phyloP scores from a whole-genome alignment of 768 basidiomycete species.

The Pleurotus ostreatus region DNA sequence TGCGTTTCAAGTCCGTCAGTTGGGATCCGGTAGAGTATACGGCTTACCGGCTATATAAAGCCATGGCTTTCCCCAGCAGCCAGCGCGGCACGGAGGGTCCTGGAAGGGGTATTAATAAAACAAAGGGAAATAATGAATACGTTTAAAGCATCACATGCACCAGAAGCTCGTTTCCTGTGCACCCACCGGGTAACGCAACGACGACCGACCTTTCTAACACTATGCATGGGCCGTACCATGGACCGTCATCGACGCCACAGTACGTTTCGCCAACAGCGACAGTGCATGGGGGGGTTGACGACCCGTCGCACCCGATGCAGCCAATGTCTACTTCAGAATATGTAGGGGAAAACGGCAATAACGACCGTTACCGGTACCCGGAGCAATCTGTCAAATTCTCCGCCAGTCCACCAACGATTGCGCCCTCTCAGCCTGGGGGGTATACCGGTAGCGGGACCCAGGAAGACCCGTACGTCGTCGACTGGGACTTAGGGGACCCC shows the following conservation, averaged over 20 bases:
- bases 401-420: slow-evolving; percentile 6
- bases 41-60: too few relatives aligned
- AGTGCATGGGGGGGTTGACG: slow-evolving; percentile 2
- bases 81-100: too few relatives aligned
- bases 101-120: too few relatives aligned
- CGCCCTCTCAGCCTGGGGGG: slow-evolving; percentile 11
- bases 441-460: slow-evolving; percentile 44
- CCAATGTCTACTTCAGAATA: slow-evolving; percentile 4
- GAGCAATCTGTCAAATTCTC: slow-evolving; percentile 9
- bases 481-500: slow-evolving; percentile 47
- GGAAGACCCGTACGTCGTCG: slow-evolving; percentile 49
- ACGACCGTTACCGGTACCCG: slow-evolving; percentile 5
- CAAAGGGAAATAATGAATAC: too few relatives aligned
- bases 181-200: not conserved
- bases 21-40: too few relatives aligned
- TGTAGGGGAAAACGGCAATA: slow-evolving; percentile 2
- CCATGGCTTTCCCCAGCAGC: too few relatives aligned
- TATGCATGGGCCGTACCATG: not conserved
- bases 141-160: too few relatives aligned
- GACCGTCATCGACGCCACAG: not conserved
- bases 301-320: slow-evolving; percentile 4
- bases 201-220: not conserved
- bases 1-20: too few relatives aligned
- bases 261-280: slow-evolving; percentile 1
- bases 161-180: too few relatives aligned